Evolutionary conservation across 2,329 filamentous ascomycete genomes (phyloP).

Genomic region (Apiospora rasikravindrae): DNA sequence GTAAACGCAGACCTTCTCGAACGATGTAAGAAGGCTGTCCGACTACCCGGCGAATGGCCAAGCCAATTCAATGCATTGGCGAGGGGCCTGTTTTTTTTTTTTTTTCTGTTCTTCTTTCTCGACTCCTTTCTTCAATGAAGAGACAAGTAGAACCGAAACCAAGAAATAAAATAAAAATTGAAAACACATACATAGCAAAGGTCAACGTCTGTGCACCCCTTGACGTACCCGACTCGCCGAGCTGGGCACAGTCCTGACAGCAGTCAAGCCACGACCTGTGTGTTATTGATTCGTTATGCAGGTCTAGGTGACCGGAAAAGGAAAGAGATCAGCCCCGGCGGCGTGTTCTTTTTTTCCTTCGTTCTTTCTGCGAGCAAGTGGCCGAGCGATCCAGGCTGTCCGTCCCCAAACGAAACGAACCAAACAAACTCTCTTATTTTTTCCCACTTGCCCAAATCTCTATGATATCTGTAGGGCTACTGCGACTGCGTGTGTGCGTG

Average conservation of each 20-base stretch:
- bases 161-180: neutral
- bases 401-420: neutral
- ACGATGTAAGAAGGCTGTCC: neutral
- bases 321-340: neutral
- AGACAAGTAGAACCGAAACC: neutral
- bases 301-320: neutral
- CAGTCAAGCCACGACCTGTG: neutral
- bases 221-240: neutral
- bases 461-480: neutral
- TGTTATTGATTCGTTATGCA: constrained; percentile 11
- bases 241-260: neutral
- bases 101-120: too few relatives aligned
- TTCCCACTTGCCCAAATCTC: neutral
- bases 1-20: constrained; percentile 7
- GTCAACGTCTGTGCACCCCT: neutral
- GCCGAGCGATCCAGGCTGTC: neutral
- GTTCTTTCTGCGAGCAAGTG: neutral
- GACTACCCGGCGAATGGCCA: neutral
- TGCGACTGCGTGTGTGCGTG: neutral
- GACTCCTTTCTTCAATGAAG: neutral
- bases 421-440: too few relatives aligned
- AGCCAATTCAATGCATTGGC: neutral
- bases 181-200: neutral
- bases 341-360: neutral
- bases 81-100: neutral